Evolutionary conservation across 2,329 filamentous ascomycete genomes (phyloP).

Genomic region (Claviceps fusiformis): DNA sequence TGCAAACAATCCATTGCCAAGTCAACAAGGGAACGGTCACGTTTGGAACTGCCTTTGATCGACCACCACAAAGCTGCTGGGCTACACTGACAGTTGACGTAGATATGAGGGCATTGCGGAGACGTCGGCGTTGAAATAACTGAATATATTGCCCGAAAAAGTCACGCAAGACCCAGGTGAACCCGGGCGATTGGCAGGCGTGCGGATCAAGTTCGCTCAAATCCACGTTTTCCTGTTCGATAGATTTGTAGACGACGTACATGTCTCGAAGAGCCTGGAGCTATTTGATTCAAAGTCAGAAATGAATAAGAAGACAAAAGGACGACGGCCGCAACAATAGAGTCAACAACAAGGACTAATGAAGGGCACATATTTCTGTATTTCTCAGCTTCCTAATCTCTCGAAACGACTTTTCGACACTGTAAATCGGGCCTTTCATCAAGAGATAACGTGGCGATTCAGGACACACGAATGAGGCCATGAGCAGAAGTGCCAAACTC

Average conservation of each 20-base stretch:
- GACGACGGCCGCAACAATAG: background rate
- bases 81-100: constrained; percentile 19
- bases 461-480: constrained; percentile 23
- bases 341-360: background rate
- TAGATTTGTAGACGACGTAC: constrained; percentile 24
- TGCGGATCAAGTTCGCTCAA: constrained; percentile 11
- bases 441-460: constrained; percentile 30
- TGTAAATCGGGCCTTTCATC: constrained; percentile 23
- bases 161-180: constrained; percentile 15
- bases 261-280: constrained; percentile 28
- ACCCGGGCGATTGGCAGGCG: constrained; percentile 13
- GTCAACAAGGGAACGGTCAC: background rate
- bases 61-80: constrained; percentile 20
- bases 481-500: constrained; percentile 19
- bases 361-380: constrained; percentile 15
- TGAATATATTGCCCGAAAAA: constrained; percentile 16
- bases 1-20: constrained; percentile 3
- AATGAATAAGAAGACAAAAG: background rate
- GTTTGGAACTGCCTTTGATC: background rate
- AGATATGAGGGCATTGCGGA: constrained; percentile 19
- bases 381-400: constrained; percentile 23
- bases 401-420: constrained; percentile 22
- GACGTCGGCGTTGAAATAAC: constrained; percentile 14
- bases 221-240: constrained; percentile 17
- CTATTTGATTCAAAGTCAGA: constrained; percentile 8